A percentile compares a stretch with the other conserved stretches of the same genome.
phyloP scores from a whole-genome alignment of 371 early-diverging fungal species.

The Rhizoclosmatium hyalinum region DNA sequence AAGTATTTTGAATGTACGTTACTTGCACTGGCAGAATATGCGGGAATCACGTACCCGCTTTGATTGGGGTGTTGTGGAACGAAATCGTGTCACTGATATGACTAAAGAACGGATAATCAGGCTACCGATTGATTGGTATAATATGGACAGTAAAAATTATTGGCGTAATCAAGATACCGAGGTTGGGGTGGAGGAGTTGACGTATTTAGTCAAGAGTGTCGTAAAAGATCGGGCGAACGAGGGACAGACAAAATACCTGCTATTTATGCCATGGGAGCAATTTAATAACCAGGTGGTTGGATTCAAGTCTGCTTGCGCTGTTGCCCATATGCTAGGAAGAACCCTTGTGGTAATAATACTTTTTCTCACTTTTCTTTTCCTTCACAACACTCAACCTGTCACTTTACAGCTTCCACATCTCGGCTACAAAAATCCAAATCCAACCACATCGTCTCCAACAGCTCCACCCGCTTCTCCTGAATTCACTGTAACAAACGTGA shows the following conservation, averaged over 20 bases:
- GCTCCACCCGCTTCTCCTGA: constrained; percentile 3
- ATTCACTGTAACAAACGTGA: constrained; percentile 30
- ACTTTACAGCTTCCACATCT: constrained; percentile 35
- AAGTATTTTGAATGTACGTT: constrained; percentile 26
- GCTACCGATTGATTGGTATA: constrained; percentile 47
- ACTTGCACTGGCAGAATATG: constrained; percentile 45
- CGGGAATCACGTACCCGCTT: constrained; percentile 26
- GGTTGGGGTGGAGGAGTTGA: constrained; percentile 34
- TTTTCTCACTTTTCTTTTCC: neutral
- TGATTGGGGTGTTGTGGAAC: constrained; percentile 33
- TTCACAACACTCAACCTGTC: neutral
- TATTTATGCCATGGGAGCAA: constrained; percentile 53
- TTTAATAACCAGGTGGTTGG: constrained; percentile 48
- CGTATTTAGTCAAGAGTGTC: constrained; percentile 24
- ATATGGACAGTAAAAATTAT: constrained; percentile 51
- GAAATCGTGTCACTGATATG: constrained; percentile 32
- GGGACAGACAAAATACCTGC: constrained; percentile 34
- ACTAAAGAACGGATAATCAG: constrained; percentile 25
- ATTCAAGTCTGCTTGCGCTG: constrained; percentile 49
- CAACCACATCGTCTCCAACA: neutral
- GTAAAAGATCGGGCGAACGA: constrained; percentile 1
- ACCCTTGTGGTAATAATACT: constrained; percentile 34
- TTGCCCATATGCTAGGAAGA: constrained; percentile 39
- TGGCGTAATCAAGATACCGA: constrained; percentile 51
- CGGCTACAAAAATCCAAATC: constrained; percentile 30